Evolutionary conservation across 2,329 filamentous ascomycete species (phyloP).

Genomic region (Ilyonectria mors-panacis): DNA sequence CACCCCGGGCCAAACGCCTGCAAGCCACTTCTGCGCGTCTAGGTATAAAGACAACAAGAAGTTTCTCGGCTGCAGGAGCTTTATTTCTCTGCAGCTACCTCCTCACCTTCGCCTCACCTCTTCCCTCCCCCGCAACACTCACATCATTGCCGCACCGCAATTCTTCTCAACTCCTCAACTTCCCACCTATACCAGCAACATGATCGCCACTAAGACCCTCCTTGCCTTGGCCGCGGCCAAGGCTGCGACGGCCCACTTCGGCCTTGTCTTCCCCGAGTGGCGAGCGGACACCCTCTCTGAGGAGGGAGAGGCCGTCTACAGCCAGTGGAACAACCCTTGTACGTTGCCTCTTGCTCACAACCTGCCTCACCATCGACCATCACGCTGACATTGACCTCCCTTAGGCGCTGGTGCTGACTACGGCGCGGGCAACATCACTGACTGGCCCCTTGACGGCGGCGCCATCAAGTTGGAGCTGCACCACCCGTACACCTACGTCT

Average conservation of each 20-base stretch:
- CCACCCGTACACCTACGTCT: constrained; percentile 68
- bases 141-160: neutral
- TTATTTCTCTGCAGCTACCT: neutral
- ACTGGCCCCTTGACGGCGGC: constrained; percentile 68
- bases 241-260: constrained; percentile 64
- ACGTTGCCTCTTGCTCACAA: constrained; percentile 40
- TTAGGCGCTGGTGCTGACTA: constrained; percentile 65
- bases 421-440: constrained; percentile 62
- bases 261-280: constrained; percentile 63
- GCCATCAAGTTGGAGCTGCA: constrained; percentile 64
- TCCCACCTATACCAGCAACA: constrained; percentile 24
- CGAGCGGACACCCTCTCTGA: constrained; percentile 62
- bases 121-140: neutral
- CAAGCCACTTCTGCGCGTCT: neutral
- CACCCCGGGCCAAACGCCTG: constrained; percentile 6
- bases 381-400: constrained; percentile 13
- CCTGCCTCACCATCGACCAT: neutral
- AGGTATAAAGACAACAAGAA: constrained; percentile 18
- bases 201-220: constrained; percentile 52
- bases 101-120: neutral
- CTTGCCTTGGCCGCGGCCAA: constrained; percentile 54
- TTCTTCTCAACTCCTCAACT: neutral
- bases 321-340: constrained; percentile 69
- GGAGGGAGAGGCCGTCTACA: constrained; percentile 57
- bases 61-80: neutral